Evolutionary conservation across 2,329 filamentous ascomycete species (phyloP).

Genomic region (Aureobasidium sp.): DNA sequence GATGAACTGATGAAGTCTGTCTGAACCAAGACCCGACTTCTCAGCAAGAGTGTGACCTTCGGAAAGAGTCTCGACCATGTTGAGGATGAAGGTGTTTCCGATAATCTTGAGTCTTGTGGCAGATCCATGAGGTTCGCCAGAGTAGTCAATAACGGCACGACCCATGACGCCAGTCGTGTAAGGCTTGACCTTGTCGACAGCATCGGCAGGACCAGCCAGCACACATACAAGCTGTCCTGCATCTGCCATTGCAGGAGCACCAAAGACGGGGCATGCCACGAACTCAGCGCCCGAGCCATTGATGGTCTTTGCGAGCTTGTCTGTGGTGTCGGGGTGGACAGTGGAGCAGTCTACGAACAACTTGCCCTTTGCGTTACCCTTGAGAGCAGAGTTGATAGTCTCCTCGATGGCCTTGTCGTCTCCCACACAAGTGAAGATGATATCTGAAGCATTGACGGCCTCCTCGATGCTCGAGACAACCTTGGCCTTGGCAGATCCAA

Average conservation of each 20-base stretch:
- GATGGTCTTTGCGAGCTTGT: slow-evolving; percentile 52
- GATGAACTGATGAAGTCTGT: slow-evolving; percentile 63
- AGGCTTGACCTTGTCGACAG: slow-evolving; percentile 57
- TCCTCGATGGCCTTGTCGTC: slow-evolving; percentile 66
- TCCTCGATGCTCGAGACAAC: slow-evolving; percentile 57
- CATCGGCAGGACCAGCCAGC: slow-evolving; percentile 54
- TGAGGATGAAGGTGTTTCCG: slow-evolving; percentile 78
- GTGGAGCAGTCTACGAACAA: slow-evolving; percentile 83
- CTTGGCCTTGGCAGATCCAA: slow-evolving; percentile 54
- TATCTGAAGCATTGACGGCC: slow-evolving; percentile 59
- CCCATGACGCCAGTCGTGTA: slow-evolving; percentile 68
- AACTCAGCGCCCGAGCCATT: slow-evolving; percentile 59
- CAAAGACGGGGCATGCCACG: slow-evolving; percentile 67
- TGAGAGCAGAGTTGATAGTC: slow-evolving; percentile 50
- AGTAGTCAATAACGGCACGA: slow-evolving; percentile 60
- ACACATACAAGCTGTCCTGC: slow-evolving; percentile 64
- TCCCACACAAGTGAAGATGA: slow-evolving; percentile 75
- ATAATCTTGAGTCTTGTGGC: slow-evolving; percentile 70
- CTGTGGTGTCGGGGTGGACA: slow-evolving; percentile 73
- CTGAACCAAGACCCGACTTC: slow-evolving; percentile 65
- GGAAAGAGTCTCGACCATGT: slow-evolving; percentile 71
- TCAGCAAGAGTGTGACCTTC: slow-evolving; percentile 74
- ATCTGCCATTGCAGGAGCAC: slow-evolving; percentile 62
- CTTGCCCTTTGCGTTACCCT: slow-evolving; percentile 52
- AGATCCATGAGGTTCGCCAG: slow-evolving; percentile 57